phyloP scores from a whole-genome alignment of 2,329 filamentous ascomycete genomes.

The Rasamsonia emersonii region DNA sequence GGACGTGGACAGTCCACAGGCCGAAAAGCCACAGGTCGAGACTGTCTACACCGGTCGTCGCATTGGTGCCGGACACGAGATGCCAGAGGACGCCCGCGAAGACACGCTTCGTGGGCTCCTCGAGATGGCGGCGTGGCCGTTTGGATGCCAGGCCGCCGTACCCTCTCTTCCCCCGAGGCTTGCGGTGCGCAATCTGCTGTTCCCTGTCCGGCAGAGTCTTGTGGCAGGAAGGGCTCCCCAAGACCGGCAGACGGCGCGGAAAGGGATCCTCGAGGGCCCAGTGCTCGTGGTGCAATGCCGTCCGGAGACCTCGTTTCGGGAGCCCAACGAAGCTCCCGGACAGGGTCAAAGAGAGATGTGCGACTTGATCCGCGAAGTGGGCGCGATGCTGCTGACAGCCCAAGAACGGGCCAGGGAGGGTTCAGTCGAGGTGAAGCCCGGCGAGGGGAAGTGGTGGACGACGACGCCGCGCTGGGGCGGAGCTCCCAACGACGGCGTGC shows the following conservation, averaged over 20 bases:
- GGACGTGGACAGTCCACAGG: conserved; percentile 8
- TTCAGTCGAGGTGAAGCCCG: conserved; percentile 39
- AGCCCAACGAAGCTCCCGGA: conserved; percentile 17
- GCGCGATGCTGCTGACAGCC: conserved; percentile 48
- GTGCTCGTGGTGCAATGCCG: conserved; percentile 48
- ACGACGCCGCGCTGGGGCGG: conserved; percentile 50
- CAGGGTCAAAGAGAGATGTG: conserved; percentile 34
- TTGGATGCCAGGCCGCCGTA: conserved; percentile 45
- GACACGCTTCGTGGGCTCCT: conserved; percentile 49
- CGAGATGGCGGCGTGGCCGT: conserved; percentile 51
- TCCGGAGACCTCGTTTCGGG: conserved; percentile 46
- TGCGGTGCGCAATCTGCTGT: conserved; percentile 41
- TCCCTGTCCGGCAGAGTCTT: conserved; percentile 50
- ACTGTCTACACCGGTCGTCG: conserved; percentile 49
- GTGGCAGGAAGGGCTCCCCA: conserved; percentile 45
- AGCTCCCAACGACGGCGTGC: conserved; percentile 28
- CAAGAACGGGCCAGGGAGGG: conserved; percentile 54
- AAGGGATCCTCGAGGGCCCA: conserved; percentile 50
- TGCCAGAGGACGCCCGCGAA: conserved; percentile 50
- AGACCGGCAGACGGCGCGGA: conserved; percentile 44
- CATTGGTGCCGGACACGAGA: conserved; percentile 47
- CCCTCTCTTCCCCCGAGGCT: conserved; percentile 42
- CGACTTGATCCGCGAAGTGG: conserved; percentile 50
- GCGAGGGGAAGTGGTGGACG: conserved; percentile 55
- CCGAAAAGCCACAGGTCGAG: conserved; percentile 10